A percentile compares a stretch with the other conserved stretches of the same genome.
Conservation (phyloP, 2,329 filamentous ascomycete genomes). For the Bertia moriformis region DNA sequence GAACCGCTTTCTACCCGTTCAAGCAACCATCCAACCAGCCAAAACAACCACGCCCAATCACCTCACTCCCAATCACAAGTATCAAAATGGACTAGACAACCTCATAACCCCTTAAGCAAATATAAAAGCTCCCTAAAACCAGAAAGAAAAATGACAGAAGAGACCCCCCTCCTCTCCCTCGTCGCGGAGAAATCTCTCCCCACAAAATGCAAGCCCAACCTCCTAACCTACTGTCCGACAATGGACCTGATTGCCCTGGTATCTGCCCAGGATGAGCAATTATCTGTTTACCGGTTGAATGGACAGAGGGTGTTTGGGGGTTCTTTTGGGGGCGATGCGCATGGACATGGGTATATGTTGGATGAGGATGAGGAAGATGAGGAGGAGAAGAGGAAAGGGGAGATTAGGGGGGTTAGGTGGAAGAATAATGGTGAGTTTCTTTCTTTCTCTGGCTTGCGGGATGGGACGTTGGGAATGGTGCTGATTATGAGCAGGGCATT, state of each 20-base stretch:
- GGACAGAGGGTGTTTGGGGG: constrained; percentile 40
- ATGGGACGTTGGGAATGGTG: neutral
- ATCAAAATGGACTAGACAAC: too few relatives aligned
- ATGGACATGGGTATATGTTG: too few relatives aligned
- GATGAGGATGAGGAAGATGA: constrained; percentile 4
- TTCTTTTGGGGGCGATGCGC: neutral
- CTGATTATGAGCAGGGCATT: constrained; percentile 17
- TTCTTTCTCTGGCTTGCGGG: constrained; percentile 2
- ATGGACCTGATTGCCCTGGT: constrained; percentile 47
- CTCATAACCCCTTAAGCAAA: too few relatives aligned
- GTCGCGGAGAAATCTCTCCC: neutral
- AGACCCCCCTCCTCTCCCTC: neutral
- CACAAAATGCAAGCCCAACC: neutral
- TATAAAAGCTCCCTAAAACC: too few relatives aligned
- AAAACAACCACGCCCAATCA: too few relatives aligned
- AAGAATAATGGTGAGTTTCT: constrained; percentile 24
- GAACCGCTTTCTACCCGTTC: too few relatives aligned
- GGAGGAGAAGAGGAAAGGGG: constrained; percentile 16
- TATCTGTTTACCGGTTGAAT: constrained; percentile 45
- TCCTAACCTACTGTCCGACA: constrained; percentile 42
- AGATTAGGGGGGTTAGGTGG: constrained; percentile 22
- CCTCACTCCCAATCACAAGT: too few relatives aligned
- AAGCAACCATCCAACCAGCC: too few relatives aligned
- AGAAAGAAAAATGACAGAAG: neutral
- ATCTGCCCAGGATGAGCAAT: constrained; percentile 28